Evolutionary conservation across 2,329 filamentous ascomycete genomes (phyloP).

Genomic region (Fusarium sarcochroum): DNA sequence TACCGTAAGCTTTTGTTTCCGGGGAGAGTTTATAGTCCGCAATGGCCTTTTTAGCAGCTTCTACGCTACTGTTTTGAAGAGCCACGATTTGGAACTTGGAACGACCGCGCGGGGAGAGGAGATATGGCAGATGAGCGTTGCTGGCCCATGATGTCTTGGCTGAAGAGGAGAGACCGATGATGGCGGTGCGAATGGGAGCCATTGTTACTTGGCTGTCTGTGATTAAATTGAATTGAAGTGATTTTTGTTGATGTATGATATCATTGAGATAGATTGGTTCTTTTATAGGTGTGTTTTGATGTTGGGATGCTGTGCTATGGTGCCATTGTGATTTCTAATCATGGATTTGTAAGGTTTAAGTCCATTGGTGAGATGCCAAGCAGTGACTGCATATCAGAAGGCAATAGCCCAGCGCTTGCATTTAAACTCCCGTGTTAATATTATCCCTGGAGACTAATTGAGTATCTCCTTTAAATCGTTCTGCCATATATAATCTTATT

Average conservation of each 20-base stretch:
- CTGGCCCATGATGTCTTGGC: conserved; percentile 68
- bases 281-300: not conserved
- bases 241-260: not conserved
- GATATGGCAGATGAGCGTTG: conserved; percentile 71
- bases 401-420: not conserved
- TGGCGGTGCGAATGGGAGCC: conserved; percentile 67
- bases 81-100: conserved; percentile 64
- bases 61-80: conserved; percentile 64
- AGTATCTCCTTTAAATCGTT: no score
- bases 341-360: conserved; percentile 17
- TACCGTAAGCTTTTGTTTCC: conserved; percentile 63
- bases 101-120: conserved; percentile 61
- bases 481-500: no score
- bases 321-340: conserved; percentile 29
- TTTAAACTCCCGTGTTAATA: not conserved
- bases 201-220: conserved; percentile 39
- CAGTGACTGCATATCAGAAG: not conserved
- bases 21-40: conserved; percentile 57
- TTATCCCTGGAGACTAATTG: no score
- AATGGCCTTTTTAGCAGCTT: conserved; percentile 61
- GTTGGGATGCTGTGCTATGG: not conserved
- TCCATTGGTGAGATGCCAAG: not conserved
- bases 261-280: not conserved
- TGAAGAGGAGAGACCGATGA: conserved; percentile 70
- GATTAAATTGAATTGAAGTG: not conserved